Evolutionary conservation across 352 stramenopile species (phyloP), one percentile per base, ranked within the genome.

Genomic region (Phytophthora capsici): DNA sequence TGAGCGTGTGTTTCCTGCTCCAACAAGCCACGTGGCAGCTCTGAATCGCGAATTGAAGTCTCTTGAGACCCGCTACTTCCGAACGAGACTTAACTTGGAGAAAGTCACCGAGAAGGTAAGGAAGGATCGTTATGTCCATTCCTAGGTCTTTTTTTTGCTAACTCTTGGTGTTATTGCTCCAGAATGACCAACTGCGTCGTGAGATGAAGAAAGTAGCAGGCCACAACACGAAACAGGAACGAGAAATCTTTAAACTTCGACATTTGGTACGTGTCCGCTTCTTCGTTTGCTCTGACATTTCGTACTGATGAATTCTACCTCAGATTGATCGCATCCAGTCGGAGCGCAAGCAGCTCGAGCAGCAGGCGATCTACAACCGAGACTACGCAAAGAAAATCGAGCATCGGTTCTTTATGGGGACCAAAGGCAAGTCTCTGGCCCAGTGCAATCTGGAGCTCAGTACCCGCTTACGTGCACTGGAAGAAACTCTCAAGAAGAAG

Each of bases 321-420:
- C 48, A 91, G 83, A 76, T 95, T 36, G 82, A 95, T 45, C 80
- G 82, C 2, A 82, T 95, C 36, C 84, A 91, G 36, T 69, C 63
- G 16, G 84, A 95, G 28, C 89, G 89, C 52, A 90, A 89, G 49
- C 72, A 88, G 25, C 28, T 92, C n/a, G 84, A 95, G 71, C 68
- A 82, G 8, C 87, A 95, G 44, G 87, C 87, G n/a, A 92, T 93
- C 47, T 71, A 58, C 36, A 94, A 93, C 32, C 78, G 87, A 26
- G 85, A 93, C 64, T 95, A 95, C 48, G 87, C 84, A 23, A 90
- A 93, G 67, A 90, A 90, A 48, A 93, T 94, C 45, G 87, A 95
- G 64, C 82, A 91, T 60, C 82, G 83, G 40, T 89, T 94, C 43
- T 93, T 91, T 58, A 78, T 90, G 73, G 84, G 84, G 26, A 78